These are phyloP conservation scores for Saccharomycopsis sp. DNA, from an alignment of 805 yeast genomes.

Conservation along the genomic window DNA sequence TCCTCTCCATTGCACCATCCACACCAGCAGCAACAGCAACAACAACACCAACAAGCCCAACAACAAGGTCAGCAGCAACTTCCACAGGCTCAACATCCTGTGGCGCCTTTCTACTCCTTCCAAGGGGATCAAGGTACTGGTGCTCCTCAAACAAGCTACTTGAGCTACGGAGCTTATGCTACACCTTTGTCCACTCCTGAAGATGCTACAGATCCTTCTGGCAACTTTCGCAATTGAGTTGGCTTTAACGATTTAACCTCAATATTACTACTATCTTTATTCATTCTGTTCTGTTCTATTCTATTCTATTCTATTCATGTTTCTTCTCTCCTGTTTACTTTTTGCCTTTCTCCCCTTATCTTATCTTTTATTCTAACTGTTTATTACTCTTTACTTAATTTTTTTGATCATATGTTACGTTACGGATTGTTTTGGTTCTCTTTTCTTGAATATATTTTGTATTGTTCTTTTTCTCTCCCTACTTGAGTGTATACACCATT, in stretches of 20 bases:
- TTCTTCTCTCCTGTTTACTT: neutral
- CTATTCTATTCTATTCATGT: neutral
- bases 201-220: neutral
- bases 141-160: neutral
- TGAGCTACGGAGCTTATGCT: constrained; percentile 5
- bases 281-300: neutral
- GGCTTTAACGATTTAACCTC: too few species aligned
- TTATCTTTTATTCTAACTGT: neutral
- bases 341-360: neutral
- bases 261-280: neutral
- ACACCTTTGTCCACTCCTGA: neutral
- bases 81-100: too few species aligned
- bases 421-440: neutral
- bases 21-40: too few species aligned
- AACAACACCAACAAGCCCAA: too few species aligned
- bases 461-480: too few species aligned
- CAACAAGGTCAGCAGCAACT: too few species aligned
- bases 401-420: neutral
- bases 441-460: neutral
- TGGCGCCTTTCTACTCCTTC: too few species aligned
- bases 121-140: too few species aligned
- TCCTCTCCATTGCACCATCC: too few species aligned
- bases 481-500: too few species aligned
- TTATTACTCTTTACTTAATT: neutral
- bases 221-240: neutral